phyloP scores from a whole-genome alignment of 352 stramenopile species.

The Phytopythium mirpurense region DNA sequence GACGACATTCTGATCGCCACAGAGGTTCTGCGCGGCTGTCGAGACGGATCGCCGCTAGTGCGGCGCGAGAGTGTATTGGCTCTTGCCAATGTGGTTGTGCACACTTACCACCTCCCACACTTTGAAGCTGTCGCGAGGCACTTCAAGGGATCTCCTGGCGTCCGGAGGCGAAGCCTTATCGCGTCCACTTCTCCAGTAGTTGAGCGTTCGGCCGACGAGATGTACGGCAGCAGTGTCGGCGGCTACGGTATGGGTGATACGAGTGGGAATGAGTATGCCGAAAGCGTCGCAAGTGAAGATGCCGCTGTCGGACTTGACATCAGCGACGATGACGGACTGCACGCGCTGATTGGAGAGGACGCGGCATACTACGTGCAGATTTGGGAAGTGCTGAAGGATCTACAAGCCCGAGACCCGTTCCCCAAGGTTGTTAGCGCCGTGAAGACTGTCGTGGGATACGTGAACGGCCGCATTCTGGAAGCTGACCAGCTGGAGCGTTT shows the following conservation, averaged over 20 bases:
- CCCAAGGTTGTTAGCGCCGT: conserved; percentile 55
- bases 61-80: conserved; percentile 79
- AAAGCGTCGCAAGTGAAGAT: conserved; percentile 3
- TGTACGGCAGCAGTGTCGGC: conserved; percentile 3
- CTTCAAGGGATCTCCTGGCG: conserved; percentile 51
- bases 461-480: conserved; percentile 54
- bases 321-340: conserved; percentile 26
- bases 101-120: conserved; percentile 79
- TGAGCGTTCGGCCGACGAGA: background rate
- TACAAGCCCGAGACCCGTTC: conserved; percentile 88
- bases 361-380: conserved; percentile 84
- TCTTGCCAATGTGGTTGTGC: conserved; percentile 79
- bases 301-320: conserved; percentile 5
- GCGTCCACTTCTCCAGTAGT: background rate
- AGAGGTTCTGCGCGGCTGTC: conserved; percentile 58
- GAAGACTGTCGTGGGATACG: conserved; percentile 60
- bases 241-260: background rate
- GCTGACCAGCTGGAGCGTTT: conserved; percentile 42
- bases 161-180: conserved; percentile 4
- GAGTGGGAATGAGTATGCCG: background rate
- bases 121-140: conserved; percentile 85
- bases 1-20: conserved; percentile 67
- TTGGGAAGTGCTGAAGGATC: conserved; percentile 78
- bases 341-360: conserved; percentile 39
- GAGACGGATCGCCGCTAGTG: conserved; percentile 82